Evolutionary conservation across 2,329 filamentous ascomycete genomes (phyloP).

Genomic region (Alternaria consortialis): DNA sequence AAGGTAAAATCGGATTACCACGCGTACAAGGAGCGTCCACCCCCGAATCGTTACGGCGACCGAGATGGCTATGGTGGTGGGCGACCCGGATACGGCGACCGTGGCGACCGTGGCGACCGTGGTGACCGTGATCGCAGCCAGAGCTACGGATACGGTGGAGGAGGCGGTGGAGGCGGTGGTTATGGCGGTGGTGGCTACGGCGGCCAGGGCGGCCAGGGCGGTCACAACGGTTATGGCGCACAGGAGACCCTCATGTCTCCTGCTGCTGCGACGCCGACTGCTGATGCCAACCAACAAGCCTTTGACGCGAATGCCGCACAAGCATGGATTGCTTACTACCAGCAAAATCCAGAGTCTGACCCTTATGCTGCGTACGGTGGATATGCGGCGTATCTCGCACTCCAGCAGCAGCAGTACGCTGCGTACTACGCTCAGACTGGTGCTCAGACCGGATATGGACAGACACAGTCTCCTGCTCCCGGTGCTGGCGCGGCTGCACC

Average conservation of each 20-base stretch:
- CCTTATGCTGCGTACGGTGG: constrained; percentile 93
- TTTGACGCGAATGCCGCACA: constrained; percentile 82
- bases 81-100: constrained; percentile 53
- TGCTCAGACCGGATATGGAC: constrained; percentile 33
- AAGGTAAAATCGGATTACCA: constrained; percentile 93
- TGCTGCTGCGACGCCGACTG: constrained; percentile 48
- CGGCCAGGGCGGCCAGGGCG: constrained; percentile 45
- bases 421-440: constrained; percentile 41
- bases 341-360: constrained; percentile 77
- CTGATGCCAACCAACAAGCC: constrained; percentile 51
- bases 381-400: constrained; percentile 54
- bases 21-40: constrained; percentile 77
- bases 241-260: constrained; percentile 41
- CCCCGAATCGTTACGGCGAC: constrained; percentile 57
- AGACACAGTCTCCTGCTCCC: constrained; percentile 40
- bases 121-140: constrained; percentile 52
- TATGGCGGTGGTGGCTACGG: constrained; percentile 53
- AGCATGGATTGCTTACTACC: constrained; percentile 72
- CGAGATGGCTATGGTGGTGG: constrained; percentile 50
- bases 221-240: constrained; percentile 39
- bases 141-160: constrained; percentile 50
- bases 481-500: constrained; percentile 35
- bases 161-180: constrained; percentile 52
- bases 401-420: constrained; percentile 44
- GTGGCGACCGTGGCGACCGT: constrained; percentile 53